phyloP scores from a whole-genome alignment of 2,329 filamentous ascomycete species.

The Domatiomyces globalis region DNA sequence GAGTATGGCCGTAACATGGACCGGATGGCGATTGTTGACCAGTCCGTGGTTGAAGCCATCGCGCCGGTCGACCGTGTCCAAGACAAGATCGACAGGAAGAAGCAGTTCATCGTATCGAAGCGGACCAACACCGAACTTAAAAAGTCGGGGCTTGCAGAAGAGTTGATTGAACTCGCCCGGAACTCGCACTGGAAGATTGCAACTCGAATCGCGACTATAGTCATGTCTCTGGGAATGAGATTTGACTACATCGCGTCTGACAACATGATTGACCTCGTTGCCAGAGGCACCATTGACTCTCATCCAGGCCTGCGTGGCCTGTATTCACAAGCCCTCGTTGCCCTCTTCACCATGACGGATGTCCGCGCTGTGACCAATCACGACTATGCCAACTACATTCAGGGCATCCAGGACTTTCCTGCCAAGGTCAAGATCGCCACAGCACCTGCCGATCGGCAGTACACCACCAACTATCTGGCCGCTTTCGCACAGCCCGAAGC shows the following conservation, averaged over 20 bases:
- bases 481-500: constrained; percentile 64
- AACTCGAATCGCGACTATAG: constrained; percentile 74
- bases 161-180: constrained; percentile 63
- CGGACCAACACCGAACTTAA: constrained; percentile 65
- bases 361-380: constrained; percentile 75
- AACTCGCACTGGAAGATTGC: constrained; percentile 94
- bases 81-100: constrained; percentile 48
- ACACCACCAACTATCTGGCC: constrained; percentile 64
- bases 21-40: constrained; percentile 68
- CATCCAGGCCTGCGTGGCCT: constrained; percentile 74
- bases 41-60: constrained; percentile 55
- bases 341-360: constrained; percentile 72
- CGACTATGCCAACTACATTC: constrained; percentile 71
- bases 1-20: constrained; percentile 86
- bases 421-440: constrained; percentile 65
- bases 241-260: constrained; percentile 75
- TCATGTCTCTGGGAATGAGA: constrained; percentile 78
- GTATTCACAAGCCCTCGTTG: constrained; percentile 67
- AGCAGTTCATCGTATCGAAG: constrained; percentile 60
- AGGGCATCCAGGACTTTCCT: constrained; percentile 62
- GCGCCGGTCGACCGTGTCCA: constrained; percentile 53
- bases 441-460: constrained; percentile 57
- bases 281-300: constrained; percentile 70
- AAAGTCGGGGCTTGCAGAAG: constrained; percentile 66
- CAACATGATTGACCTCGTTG: constrained; percentile 69